Evolutionary conservation across 2,329 filamentous ascomycete genomes (phyloP).

Genomic region (Tolypocladium tropicale): DNA sequence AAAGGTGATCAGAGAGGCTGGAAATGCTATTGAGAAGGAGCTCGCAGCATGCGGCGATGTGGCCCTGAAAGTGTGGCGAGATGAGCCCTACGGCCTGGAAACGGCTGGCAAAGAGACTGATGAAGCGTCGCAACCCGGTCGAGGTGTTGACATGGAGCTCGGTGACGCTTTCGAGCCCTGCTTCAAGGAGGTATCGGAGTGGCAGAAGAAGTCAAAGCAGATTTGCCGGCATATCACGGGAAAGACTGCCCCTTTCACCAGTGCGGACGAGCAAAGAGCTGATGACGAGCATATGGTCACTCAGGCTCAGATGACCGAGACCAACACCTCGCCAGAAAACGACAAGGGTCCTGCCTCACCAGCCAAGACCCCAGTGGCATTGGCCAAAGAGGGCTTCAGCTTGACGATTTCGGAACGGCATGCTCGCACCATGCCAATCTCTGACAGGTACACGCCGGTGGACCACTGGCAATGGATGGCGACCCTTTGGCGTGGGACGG

Average conservation of each 20-base stretch:
- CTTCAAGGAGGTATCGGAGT: constrained; percentile 50
- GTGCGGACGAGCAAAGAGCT: not conserved
- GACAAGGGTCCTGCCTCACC: constrained; percentile 4
- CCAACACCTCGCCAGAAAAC: constrained; percentile 2
- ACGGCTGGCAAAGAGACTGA: constrained; percentile 6
- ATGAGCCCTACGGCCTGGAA: constrained; percentile 15
- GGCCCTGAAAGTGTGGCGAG: constrained; percentile 33
- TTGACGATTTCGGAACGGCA: constrained; percentile 69
- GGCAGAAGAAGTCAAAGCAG: constrained; percentile 66
- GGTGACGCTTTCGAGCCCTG: constrained; percentile 46
- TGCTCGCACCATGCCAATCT: constrained; percentile 62
- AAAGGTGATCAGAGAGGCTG: constrained; percentile 42
- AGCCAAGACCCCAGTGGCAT: constrained; percentile 52
- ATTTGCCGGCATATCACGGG: constrained; percentile 46
- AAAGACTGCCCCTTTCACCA: not conserved
- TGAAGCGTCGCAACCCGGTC: constrained; percentile 4
- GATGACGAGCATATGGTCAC: constrained; percentile 1
- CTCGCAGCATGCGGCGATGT: constrained; percentile 36
- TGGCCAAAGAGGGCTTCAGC: constrained; percentile 71
- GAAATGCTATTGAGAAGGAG: constrained; percentile 54
- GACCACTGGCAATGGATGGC: constrained; percentile 99
- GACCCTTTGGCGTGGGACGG: constrained; percentile 78
- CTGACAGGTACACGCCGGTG: constrained; percentile 66
- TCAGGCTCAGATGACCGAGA: constrained; percentile 1
- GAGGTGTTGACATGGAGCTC: constrained; percentile 2